phyloP scores from a whole-genome alignment of 2,329 filamentous ascomycete species.

The Xylaria sp. region DNA sequence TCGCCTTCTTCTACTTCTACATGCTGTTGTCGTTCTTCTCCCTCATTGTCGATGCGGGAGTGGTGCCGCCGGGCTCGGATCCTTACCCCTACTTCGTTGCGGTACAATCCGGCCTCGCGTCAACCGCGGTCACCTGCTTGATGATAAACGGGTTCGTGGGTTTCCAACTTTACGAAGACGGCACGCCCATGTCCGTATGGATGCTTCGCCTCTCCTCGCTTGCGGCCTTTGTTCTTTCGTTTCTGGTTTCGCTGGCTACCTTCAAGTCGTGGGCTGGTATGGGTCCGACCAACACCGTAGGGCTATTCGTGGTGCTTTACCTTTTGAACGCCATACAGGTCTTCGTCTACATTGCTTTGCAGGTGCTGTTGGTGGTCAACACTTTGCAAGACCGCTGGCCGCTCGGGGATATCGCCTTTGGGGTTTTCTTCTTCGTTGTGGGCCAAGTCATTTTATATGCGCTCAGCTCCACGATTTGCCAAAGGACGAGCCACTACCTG shows the following conservation, averaged over 20 bases:
- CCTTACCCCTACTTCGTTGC: constrained; percentile 92
- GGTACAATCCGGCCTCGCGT: constrained; percentile 81
- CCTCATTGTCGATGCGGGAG: constrained; percentile 88
- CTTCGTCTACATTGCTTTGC: constrained; percentile 82
- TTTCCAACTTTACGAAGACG: constrained; percentile 97
- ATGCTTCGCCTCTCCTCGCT: constrained; percentile 78
- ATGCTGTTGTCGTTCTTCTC: constrained; percentile 87
- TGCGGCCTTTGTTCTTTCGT: constrained; percentile 82
- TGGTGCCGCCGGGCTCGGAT: constrained; percentile 78
- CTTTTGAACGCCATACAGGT: constrained; percentile 87
- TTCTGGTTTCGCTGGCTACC: constrained; percentile 85
- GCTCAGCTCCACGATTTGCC: constrained; percentile 83
- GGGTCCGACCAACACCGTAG: constrained; percentile 81
- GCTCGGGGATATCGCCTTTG: constrained; percentile 87
- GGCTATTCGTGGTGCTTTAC: constrained; percentile 90
- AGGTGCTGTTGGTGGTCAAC: constrained; percentile 83
- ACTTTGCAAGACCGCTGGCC: constrained; percentile 97
- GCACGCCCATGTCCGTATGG: constrained; percentile 92
- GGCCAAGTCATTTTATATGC: constrained; percentile 93
- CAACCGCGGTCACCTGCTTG: constrained; percentile 83
- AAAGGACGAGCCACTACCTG: constrained; percentile 83
- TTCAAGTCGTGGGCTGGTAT: constrained; percentile 92
- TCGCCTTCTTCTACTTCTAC: constrained; percentile 96
- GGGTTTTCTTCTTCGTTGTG: constrained; percentile 85
- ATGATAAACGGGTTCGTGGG: constrained; percentile 98